Evolutionary conservation across 129 eudicot genomes (phyloP), one percentile per base, ranked within the genome.

Genomic region (Flaveria trinervia): DNA sequence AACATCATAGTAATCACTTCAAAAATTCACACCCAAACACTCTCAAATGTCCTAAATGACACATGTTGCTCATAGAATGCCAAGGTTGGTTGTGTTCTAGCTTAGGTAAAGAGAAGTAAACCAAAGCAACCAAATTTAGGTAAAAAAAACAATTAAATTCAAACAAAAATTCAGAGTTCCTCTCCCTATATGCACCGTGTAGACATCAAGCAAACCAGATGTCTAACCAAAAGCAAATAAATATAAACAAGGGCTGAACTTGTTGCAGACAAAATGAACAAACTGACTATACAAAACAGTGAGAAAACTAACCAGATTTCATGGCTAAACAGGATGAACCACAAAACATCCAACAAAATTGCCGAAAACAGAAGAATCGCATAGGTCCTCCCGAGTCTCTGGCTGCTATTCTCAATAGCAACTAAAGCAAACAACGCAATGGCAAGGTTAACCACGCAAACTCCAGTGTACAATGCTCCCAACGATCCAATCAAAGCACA

Each of bases 401-500:
- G 98, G 75, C 92, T 91, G 84, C 96, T 92, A 83, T 96, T 93
- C 84, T 93, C 97, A 62, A 93, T 87, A 18, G 98, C 97, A 59
- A 93, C 93, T 26, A 93, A 84, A 6, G 93, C 93, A 62, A 93
- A 93, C 60, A 93, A 82, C 0, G 89, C 84, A 76, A 93, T 86
- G 64, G 82, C 93, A 84, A 93, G 83, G 78, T 89, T 80, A n/a
- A 89, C 60, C 73, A 93, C 81, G 80, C 73, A 84, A 6, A 91
- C 93, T 55, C 97, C 98, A 30, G 82, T 88, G 84, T 90, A 93
- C 55, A 91, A 68, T 3, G 98, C 93, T 48, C 96, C 97, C 33
- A 93, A 83, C n/a, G 98, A 91, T 91, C 93, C 98, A 84, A 91
- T 81, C 96, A 93, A 78, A 13, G 96, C 86, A 81, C 92, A 93